Conservation (phyloP, 352 stramenopile species). For the Globisporangium mamillatum region DNA sequence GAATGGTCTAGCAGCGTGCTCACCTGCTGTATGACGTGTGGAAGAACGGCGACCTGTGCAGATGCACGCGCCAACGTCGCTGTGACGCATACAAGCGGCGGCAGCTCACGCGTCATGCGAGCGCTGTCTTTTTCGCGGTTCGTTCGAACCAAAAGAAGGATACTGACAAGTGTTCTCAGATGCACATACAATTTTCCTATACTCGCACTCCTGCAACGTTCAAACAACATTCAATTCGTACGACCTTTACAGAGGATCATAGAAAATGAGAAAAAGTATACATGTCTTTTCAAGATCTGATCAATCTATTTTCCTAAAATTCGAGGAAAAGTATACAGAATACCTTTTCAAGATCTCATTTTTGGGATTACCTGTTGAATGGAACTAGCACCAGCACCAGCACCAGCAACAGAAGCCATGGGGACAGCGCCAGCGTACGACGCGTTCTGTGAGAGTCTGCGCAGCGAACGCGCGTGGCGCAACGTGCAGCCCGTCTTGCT, state of each 20-base stretch:
- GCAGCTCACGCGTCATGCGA: not conserved
- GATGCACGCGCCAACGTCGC: not conserved
- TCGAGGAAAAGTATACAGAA: not conserved
- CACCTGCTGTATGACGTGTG: not conserved
- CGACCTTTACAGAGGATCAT: not conserved
- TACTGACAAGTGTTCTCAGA: too few species aligned
- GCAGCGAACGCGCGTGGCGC: constrained; percentile 48
- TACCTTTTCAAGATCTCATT: constrained; percentile 6
- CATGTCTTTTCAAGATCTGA: not conserved
- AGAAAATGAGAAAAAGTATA: not conserved
- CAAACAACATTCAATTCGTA: not conserved
- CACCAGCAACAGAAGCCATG: not conserved
- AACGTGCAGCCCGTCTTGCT: constrained; percentile 61
- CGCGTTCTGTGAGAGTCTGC: constrained; percentile 25
- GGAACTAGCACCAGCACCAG: not conserved
- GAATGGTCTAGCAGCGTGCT: not conserved
- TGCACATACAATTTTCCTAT: too few species aligned
- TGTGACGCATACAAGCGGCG: constrained; percentile 1
- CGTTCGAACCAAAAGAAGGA: not conserved
- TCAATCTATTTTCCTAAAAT: not conserved
- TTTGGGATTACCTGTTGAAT: too few species aligned
- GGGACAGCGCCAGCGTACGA: not conserved
- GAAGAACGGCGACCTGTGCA: not conserved
- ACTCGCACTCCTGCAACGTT: not conserved
- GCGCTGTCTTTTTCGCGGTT: not conserved